Percentiles rank a stretch among this genome's conserved stretches.
phyloP scores from a whole-genome alignment of 768 basidiomycete species.

The Neoboletus magnificus region DNA sequence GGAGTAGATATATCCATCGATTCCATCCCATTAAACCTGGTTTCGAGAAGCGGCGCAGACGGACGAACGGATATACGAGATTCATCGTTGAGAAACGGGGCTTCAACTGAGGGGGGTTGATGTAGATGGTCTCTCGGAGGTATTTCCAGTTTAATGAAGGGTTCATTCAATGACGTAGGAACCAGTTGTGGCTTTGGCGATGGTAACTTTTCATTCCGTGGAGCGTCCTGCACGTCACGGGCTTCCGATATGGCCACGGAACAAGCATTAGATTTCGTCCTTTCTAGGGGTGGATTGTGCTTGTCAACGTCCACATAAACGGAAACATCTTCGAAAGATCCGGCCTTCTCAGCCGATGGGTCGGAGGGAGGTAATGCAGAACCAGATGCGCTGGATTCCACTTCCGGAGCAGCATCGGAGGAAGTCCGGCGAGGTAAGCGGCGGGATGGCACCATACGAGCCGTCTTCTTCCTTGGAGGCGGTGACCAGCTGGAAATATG shows the following conservation, averaged over 20 bases:
- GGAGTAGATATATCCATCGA: not conserved
- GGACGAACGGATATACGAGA: not conserved
- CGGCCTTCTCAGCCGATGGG: not conserved
- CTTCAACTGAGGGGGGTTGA: not conserved
- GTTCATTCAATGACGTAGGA: not conserved
- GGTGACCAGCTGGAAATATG: not conserved
- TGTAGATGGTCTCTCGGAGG: not conserved
- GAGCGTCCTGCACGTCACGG: not conserved
- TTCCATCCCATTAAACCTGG: not conserved
- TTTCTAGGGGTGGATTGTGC: not conserved
- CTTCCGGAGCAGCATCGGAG: not conserved
- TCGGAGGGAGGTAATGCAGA: not conserved
- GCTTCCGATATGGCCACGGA: not conserved
- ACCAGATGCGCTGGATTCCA: not conserved
- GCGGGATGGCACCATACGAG: slow-evolving; percentile 25
- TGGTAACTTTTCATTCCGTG: not conserved
- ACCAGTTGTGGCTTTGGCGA: not conserved
- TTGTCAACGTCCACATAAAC: slow-evolving; percentile 7
- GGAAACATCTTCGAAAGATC: not conserved
- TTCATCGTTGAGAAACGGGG: not conserved
- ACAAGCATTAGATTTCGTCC: not conserved
- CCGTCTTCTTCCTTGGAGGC: slow-evolving; percentile 18
- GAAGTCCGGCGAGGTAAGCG: slow-evolving; percentile 21
- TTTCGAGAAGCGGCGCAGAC: not conserved
- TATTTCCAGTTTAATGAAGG: not conserved